Evolutionary conservation across 345 rosid species (phyloP).

Genomic region (Rhodamnia rubescens): DNA sequence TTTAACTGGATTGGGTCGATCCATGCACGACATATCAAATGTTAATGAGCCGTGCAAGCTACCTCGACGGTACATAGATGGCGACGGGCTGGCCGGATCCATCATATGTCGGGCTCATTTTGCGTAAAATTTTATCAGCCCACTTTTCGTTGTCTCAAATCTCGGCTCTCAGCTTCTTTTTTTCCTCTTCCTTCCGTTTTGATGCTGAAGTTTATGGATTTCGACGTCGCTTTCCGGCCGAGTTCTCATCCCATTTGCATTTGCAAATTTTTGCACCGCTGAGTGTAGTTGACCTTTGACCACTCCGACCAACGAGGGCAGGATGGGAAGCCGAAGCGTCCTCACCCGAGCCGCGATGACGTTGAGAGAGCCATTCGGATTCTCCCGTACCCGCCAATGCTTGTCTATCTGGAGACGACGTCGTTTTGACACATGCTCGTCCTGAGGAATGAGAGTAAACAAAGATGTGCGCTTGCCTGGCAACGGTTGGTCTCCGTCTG

Average conservation of each 20-base stretch:
- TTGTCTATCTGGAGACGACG: fast-evolving
- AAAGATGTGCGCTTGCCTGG: neutral
- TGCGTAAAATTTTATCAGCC: fast-evolving
- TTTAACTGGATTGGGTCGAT: no score
- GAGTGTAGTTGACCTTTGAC: neutral
- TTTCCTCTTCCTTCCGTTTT: neutral
- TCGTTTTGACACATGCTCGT: neutral
- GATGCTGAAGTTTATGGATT: neutral
- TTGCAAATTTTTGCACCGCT: no score
- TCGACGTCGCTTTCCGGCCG: neutral
- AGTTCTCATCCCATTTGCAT: neutral
- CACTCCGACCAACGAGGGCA: neutral
- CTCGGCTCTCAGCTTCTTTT: neutral
- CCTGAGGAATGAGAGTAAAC: neutral
- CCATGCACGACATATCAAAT: fast-evolving
- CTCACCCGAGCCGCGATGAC: neutral
- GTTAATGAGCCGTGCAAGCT: neutral
- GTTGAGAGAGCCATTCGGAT: neutral
- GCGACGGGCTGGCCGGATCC: fast-evolving
- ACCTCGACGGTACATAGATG: neutral
- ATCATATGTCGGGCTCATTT: neutral
- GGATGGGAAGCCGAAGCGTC: neutral
- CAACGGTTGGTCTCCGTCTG: neutral
- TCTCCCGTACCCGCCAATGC: neutral
- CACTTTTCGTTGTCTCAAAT: neutral